phyloP scores from a whole-genome alignment of 352 stramenopile species.

The Globisporangium nodosum region DNA sequence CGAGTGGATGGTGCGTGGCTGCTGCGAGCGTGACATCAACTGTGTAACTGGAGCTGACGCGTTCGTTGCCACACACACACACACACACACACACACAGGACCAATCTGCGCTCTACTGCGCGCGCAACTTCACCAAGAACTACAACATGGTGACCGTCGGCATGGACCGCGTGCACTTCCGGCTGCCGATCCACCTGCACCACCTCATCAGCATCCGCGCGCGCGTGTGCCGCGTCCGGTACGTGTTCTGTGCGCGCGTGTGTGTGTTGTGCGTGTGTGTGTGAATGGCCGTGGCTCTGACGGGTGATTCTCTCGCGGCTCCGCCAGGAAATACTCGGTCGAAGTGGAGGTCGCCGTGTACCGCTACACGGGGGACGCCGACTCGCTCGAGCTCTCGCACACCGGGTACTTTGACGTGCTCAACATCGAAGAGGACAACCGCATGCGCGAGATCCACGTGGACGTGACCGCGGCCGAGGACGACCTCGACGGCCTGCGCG shows the following conservation, averaged over 20 bases:
- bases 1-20: slow-evolving; percentile 28
- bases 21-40: no score
- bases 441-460: slow-evolving; percentile 24
- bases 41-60: neutral
- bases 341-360: slow-evolving; percentile 35
- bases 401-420: slow-evolving; percentile 39
- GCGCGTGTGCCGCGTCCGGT: slow-evolving; percentile 61
- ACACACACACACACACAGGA: slow-evolving; percentile 20
- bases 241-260: slow-evolving; percentile 6
- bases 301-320: neutral
- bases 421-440: slow-evolving; percentile 27
- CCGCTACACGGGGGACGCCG: slow-evolving; percentile 13
- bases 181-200: slow-evolving; percentile 46
- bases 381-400: slow-evolving; percentile 24
- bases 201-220: slow-evolving; percentile 61
- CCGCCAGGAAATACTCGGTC: slow-evolving; percentile 26
- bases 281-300: neutral
- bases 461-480: slow-evolving; percentile 25
- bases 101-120: slow-evolving; percentile 57
- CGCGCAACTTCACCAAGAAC: slow-evolving; percentile 67
- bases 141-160: slow-evolving; percentile 71
- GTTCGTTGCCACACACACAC: no score
- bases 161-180: slow-evolving; percentile 74
- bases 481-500: slow-evolving; percentile 34
- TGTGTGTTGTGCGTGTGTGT: neutral